These are phyloP conservation scores for Chimonanthus salicifolius DNA, from an alignment of 164 flowering plant species.

Conservation along the genomic window DNA sequence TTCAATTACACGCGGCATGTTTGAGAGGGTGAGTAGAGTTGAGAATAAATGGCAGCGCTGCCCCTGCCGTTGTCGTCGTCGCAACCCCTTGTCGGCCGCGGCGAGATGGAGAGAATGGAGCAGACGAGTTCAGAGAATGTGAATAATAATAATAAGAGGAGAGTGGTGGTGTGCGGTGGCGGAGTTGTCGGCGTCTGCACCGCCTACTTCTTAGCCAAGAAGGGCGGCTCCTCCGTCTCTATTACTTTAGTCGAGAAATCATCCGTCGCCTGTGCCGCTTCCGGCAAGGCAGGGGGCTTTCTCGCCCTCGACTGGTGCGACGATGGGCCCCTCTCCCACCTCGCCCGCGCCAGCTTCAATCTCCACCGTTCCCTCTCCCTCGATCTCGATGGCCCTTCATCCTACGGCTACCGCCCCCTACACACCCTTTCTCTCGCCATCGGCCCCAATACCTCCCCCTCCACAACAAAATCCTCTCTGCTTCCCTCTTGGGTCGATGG, in stretches of 20 bases:
- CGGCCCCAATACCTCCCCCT: conserved; percentile 19
- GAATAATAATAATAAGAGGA: conserved; percentile 5
- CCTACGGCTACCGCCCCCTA: conserved; percentile 79
- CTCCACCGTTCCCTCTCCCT: conserved; percentile 77
- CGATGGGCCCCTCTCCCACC: conserved; percentile 50
- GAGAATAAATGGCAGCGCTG: too few relatives aligned
- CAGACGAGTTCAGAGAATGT: too few relatives aligned
- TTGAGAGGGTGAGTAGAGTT: too few relatives aligned
- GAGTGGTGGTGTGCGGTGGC: conserved; percentile 90
- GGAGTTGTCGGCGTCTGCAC: conserved; percentile 93
- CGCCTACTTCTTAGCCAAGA: conserved; percentile 76
- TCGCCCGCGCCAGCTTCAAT: conserved; percentile 86
- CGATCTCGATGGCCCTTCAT: conserved; percentile 60
- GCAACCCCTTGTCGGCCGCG: too few relatives aligned
- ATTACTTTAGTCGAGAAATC: conserved; percentile 82
- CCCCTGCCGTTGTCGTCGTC: too few relatives aligned
- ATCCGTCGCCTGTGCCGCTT: conserved; percentile 89
- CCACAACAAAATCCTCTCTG: conserved; percentile 4
- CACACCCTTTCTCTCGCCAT: conserved; percentile 58
- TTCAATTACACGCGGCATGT: too few relatives aligned
- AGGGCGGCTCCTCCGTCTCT: conserved; percentile 35
- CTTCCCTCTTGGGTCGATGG: conserved; percentile 78
- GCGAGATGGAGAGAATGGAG: too few relatives aligned
- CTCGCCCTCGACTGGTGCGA: conserved; percentile 97
- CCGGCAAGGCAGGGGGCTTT: conserved; percentile 95